Conservation (phyloP, 495 filamentous ascomycete species). For the Aspergillus wentii region DNA sequence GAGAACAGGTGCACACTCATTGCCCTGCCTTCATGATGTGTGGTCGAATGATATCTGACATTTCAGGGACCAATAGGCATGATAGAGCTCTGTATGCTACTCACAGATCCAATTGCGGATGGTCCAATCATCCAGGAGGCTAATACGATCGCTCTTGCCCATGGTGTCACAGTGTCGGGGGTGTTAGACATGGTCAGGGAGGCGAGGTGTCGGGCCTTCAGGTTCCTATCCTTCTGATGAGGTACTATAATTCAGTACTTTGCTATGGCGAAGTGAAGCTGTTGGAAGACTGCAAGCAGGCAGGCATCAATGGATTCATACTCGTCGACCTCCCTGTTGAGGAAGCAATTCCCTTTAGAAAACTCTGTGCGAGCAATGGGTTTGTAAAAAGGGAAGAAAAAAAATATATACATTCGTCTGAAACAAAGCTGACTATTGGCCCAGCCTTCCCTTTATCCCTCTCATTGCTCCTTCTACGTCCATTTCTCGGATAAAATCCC, state of each 20-base stretch:
- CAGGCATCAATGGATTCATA: constrained; percentile 84
- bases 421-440: background rate
- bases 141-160: constrained; percentile 69
- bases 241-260: constrained; percentile 84
- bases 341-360: constrained; percentile 77
- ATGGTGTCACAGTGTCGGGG: constrained; percentile 68
- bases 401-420: no score
- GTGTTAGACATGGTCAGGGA: constrained; percentile 67
- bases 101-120: constrained; percentile 87
- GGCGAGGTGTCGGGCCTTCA: constrained; percentile 63
- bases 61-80: constrained; percentile 7
- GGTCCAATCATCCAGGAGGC: constrained; percentile 79
- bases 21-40: no score
- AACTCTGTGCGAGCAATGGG: no score
- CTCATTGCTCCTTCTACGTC: constrained; percentile 78
- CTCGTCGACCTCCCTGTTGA: constrained; percentile 85
- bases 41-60: no score
- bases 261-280: constrained; percentile 78
- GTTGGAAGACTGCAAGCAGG: constrained; percentile 66
- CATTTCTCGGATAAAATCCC: constrained; percentile 71
- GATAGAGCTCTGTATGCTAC: constrained; percentile 59
- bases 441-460: constrained; percentile 75
- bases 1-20: constrained; percentile 84
- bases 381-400: no score
- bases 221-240: constrained; percentile 80